These are phyloP conservation scores for Sporothrix inflata DNA, from an alignment of 2,329 filamentous ascomycete species.

Conservation along the genomic window DNA sequence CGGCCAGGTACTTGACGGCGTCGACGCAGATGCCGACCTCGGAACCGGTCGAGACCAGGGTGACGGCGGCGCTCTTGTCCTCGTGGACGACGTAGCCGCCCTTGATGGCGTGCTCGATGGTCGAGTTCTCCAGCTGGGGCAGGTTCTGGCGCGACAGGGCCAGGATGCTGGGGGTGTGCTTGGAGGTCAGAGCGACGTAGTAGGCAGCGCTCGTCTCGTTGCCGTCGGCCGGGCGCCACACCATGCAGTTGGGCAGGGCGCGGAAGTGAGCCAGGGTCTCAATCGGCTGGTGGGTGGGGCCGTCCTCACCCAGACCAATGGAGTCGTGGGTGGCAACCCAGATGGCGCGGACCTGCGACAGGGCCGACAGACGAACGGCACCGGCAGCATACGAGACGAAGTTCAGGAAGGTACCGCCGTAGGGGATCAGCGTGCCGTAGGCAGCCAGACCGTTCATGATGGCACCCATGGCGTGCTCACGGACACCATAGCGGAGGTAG, in stretches of 20 bases:
- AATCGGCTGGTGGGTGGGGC: conserved; percentile 98
- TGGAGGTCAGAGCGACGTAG: conserved; percentile 89
- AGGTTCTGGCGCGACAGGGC: conserved; percentile 98
- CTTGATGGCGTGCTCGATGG: conserved; percentile 86
- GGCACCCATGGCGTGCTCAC: conserved; percentile 89
- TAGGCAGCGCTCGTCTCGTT: conserved; percentile 98
- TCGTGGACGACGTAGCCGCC: conserved; percentile 93
- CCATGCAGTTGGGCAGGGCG: conserved; percentile 98
- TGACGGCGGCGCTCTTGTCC: conserved; percentile 80
- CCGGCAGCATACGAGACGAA: conserved; percentile 98
- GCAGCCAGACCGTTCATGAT: conserved; percentile 95
- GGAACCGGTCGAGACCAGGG: conserved; percentile 91
- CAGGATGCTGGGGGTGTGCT: conserved; percentile 88
- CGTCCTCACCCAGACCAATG: conserved; percentile 98
- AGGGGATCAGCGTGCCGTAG: conserved; percentile 93
- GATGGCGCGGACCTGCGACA: conserved; percentile 88
- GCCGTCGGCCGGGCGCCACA: conserved; percentile 97
- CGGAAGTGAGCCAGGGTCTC: conserved; percentile 99
- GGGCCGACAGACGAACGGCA: conserved; percentile 88
- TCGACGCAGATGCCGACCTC: conserved; percentile 95
- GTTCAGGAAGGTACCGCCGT: conserved; percentile 97
- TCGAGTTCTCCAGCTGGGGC: conserved; percentile 93
- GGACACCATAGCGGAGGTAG: conserved; percentile 90
- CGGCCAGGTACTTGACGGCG: conserved; percentile 85
- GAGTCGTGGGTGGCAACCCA: conserved; percentile 99